Evolutionary conservation across 805 yeast genomes (phyloP).

Genomic region (Komagataella pastoris): DNA sequence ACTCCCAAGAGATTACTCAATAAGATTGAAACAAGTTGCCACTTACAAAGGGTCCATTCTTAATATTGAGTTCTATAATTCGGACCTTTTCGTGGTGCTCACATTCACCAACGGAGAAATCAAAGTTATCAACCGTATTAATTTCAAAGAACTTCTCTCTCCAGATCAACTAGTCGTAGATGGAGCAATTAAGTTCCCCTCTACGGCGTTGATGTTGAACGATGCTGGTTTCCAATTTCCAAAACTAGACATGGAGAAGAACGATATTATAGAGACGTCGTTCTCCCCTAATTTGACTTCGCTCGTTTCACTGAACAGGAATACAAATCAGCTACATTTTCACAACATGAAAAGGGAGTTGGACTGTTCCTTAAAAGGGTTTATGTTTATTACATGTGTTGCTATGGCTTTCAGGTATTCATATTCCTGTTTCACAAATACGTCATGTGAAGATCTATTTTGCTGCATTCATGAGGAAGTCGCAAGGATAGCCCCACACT

Average conservation of each 20-base stretch:
- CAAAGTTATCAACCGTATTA: slow-evolving; percentile 28
- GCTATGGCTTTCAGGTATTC: slow-evolving; percentile 59
- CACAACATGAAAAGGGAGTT: slow-evolving; percentile 8
- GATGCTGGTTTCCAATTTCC: slow-evolving; percentile 46
- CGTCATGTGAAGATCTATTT: slow-evolving; percentile 58
- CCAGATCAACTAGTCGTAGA: slow-evolving; percentile 2
- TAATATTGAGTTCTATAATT: slow-evolving; percentile 17
- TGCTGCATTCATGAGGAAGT: slow-evolving; percentile 39
- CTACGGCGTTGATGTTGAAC: slow-evolving; percentile 24
- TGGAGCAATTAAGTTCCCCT: slow-evolving; percentile 13
- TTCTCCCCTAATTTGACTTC: slow-evolving; percentile 41
- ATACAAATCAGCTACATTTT: slow-evolving; percentile 9
- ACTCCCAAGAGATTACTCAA: background rate
- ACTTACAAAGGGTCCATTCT: slow-evolving; percentile 14
- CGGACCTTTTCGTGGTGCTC: slow-evolving; percentile 26
- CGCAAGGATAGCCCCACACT: slow-evolving; percentile 11
- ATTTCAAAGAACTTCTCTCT: slow-evolving; percentile 8
- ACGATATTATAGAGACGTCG: slow-evolving; percentile 20
- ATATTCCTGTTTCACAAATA: slow-evolving; percentile 52
- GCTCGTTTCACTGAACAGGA: slow-evolving; percentile 16
- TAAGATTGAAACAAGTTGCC: background rate
- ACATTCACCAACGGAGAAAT: slow-evolving; percentile 28
- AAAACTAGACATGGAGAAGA: slow-evolving; percentile 8
- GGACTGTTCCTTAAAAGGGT: slow-evolving; percentile 14
- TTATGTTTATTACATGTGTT: slow-evolving; percentile 31